These are phyloP conservation scores for Anisogramma anomala DNA, from an alignment of 2,329 filamentous ascomycete genomes.

Conservation along the genomic window DNA sequence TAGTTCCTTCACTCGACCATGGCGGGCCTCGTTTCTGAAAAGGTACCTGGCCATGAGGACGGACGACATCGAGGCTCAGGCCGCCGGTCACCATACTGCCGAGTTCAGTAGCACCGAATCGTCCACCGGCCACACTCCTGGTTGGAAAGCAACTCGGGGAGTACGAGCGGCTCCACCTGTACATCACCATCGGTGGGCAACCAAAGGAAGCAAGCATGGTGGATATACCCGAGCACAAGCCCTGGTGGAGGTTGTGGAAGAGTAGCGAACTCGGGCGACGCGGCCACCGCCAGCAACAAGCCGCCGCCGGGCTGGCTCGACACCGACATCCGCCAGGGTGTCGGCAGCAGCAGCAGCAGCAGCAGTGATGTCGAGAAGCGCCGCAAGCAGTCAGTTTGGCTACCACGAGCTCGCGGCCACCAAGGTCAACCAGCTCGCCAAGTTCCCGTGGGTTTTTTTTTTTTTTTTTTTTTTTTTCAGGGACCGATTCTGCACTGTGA, in stretches of 20 bases:
- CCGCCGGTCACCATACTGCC: neutral
- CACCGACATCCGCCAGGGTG: slow-evolving; percentile 52
- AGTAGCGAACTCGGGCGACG: slow-evolving; percentile 21
- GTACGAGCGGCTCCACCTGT: slow-evolving; percentile 24
- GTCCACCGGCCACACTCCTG: neutral
- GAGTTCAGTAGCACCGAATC: neutral
- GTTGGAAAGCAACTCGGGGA: slow-evolving; percentile 19
- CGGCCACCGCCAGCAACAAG: slow-evolving; percentile 30
- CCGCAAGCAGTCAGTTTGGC: slow-evolving; percentile 51
- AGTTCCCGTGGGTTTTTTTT: too few species aligned
- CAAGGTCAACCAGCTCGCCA: slow-evolving; percentile 59
- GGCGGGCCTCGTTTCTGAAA: too few species aligned
- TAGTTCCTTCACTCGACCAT: too few species aligned
- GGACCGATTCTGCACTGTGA: slow-evolving; percentile 45
- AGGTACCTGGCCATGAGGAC: too few species aligned
- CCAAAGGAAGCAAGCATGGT: slow-evolving; percentile 15
- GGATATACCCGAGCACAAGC: slow-evolving; percentile 29
- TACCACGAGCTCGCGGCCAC: slow-evolving; percentile 59
- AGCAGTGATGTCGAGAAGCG: slow-evolving; percentile 46
- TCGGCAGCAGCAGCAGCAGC: too few species aligned
- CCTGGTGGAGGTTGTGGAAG: slow-evolving; percentile 50
- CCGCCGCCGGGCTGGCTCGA: slow-evolving; percentile 53
- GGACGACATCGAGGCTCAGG: slow-evolving; percentile 12
- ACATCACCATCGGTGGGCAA: slow-evolving; percentile 21
- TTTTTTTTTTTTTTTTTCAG: slow-evolving; percentile 59